Evolutionary conservation across 2,329 filamentous ascomycete species (phyloP).

Genomic region (Rugonectria rugulosa): DNA sequence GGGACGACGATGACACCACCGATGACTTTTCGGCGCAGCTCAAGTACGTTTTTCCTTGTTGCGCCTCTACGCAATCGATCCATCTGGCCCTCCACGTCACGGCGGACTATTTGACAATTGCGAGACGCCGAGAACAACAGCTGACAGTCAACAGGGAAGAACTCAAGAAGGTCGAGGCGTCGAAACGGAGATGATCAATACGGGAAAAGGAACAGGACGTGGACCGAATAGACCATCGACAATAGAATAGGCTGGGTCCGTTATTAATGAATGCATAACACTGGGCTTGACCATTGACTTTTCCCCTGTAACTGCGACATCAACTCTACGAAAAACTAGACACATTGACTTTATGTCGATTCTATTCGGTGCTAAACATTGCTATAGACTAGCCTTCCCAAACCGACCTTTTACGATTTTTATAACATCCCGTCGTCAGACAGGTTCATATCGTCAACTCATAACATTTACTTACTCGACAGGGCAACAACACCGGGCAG

Average conservation of each 20-base stretch:
- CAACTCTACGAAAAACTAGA: no score
- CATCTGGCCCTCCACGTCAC: not conserved
- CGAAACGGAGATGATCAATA: constrained; percentile 64
- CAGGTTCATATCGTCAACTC: constrained; percentile 29
- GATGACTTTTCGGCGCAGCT: constrained; percentile 96
- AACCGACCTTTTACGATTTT: constrained; percentile 42
- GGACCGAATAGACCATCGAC: constrained; percentile 30
- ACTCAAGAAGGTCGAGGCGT: constrained; percentile 88
- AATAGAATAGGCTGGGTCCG: constrained; percentile 31
- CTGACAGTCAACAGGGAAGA: constrained; percentile 70
- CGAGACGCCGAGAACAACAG: not conserved
- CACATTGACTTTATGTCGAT: constrained; percentile 27
- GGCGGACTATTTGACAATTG: no score
- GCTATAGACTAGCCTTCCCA: constrained; percentile 48
- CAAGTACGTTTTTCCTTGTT: constrained; percentile 67
- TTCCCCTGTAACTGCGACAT: not conserved
- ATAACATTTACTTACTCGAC: constrained; percentile 71
- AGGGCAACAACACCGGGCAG: constrained; percentile 92
- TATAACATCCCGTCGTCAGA: constrained; percentile 41
- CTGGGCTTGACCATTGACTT: not conserved
- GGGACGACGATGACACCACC: constrained; percentile 97
- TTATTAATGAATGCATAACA: constrained; percentile 31
- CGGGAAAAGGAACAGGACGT: constrained; percentile 30
- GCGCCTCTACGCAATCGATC: not conserved
- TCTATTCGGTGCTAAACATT: constrained; percentile 30